A percentile compares a stretch with the other conserved stretches of the same genome.
Conservation (phyloP, 169 alveolate genomes). For the Plasmodium cynomolgi region DNA sequence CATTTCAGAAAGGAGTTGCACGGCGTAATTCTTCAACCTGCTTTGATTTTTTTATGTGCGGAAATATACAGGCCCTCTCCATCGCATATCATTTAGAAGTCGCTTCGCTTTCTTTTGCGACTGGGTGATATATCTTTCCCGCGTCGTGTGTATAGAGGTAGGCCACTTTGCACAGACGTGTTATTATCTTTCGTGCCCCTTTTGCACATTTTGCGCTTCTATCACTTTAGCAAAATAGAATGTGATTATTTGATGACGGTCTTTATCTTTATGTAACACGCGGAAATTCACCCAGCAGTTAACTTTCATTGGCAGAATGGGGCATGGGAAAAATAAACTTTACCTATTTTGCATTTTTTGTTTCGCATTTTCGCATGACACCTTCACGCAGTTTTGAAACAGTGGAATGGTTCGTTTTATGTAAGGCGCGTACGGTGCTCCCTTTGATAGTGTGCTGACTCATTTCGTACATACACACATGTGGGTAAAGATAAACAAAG, state of each 20-base stretch:
- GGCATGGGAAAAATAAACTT: background rate
- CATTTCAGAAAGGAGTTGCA: background rate
- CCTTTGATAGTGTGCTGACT: background rate
- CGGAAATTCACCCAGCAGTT: background rate
- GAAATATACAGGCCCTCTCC: background rate
- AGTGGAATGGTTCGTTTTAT: background rate
- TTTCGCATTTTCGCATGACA: background rate
- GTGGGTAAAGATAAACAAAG: background rate
- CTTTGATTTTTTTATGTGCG: background rate
- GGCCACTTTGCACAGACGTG: background rate
- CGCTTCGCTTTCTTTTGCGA: background rate
- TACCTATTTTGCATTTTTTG: background rate
- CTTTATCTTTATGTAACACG: background rate
- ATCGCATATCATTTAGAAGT: background rate
- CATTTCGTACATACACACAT: background rate
- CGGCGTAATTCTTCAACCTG: background rate
- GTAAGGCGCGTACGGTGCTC: background rate
- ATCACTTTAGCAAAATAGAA: background rate
- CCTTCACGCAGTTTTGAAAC: background rate
- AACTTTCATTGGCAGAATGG: background rate
- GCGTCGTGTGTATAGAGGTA: background rate
- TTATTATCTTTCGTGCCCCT: background rate
- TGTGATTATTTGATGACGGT: background rate
- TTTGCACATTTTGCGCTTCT: background rate
- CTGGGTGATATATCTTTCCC: background rate